Base-by-base conservation (phyloP, 768 basidiomycete species). In the Boletus coccyginus region DNA sequence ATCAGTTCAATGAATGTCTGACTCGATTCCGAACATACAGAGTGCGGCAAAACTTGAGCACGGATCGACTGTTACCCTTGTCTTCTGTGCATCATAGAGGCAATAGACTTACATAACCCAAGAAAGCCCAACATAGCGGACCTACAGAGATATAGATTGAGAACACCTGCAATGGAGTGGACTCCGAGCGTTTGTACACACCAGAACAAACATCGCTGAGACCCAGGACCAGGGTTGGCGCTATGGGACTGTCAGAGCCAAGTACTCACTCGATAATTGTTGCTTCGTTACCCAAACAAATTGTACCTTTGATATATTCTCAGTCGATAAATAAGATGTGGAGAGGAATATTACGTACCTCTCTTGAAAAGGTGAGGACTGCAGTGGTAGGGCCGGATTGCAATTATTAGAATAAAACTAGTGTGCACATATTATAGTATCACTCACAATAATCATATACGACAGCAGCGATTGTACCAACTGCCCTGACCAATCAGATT, bases 401-500 rank as follows among this genome's bases (percentile, higher is more conserved):
- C 2, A 8, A 33, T 24, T 2, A 24, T 53, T 2, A 17, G 14
- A 5, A 11, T 3, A 5, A 33, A 3, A 8, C 4, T 7, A 27
- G 2, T 1, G 2, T 33, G 17, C 3, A 3, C 31, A 8, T 21
- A 21, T 21, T 21, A n/a, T 3, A n/a, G 10, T 5, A 31, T 21
- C 7, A 32, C 60, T 52, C 27, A 60, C 58, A 3, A 13, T 56
- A 61, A 29, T 61, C 60, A 40, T 61, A 61, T 19, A 19, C 41
- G 7, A 56, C 41, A 29, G 36, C 32, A 21, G 42, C 41, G 4
- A 42, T 10, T 2, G 41, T 19, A 1, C 19, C 0, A 9, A 55
- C 58, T 60, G 13, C 7, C 2, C 8, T 24, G 3, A n/a, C 12
- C 17, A 0, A 10, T 60, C 2, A 42, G 41, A 49, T 43, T 5